A percentile compares a stretch with the other conserved stretches of the same genome.
These are phyloP conservation scores for Debaryomycetaceae sp. DNA, from an alignment of 1,139 yeast genomes.

Conservation along the genomic window DNA sequence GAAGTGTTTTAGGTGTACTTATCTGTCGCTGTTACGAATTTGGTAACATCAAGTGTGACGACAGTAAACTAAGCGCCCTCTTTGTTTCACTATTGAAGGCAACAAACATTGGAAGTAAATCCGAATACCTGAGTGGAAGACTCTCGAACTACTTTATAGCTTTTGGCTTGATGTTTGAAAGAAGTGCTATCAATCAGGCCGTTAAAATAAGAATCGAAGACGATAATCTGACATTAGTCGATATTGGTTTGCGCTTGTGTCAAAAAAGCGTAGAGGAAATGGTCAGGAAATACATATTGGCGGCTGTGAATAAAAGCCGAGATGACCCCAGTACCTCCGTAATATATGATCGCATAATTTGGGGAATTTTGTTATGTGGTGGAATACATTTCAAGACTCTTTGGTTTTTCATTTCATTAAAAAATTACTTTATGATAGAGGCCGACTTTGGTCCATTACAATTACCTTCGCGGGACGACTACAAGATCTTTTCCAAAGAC, in stretches of 20 bases:
- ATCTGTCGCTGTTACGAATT: constrained; percentile 15
- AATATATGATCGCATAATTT: constrained; percentile 34
- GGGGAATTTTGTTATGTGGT: constrained; percentile 42
- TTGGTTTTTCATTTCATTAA: constrained; percentile 37
- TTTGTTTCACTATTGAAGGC: constrained; percentile 8
- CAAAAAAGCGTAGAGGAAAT: constrained; percentile 20
- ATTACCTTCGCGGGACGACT: constrained; percentile 11
- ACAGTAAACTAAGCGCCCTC: constrained; percentile 10
- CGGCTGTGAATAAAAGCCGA: constrained; percentile 19
- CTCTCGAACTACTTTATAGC: constrained; percentile 14
- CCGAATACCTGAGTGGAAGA: constrained; percentile 17
- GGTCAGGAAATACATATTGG: constrained; percentile 30
- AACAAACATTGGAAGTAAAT: constrained; percentile 8
- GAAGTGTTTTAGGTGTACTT: constrained; percentile 12
- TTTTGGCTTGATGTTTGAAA: constrained; percentile 20
- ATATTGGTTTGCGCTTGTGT: constrained; percentile 8
- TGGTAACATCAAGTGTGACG: constrained; percentile 11
- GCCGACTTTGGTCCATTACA: constrained; percentile 23
- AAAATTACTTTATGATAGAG: constrained; percentile 22
- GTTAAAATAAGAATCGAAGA: constrained; percentile 8
- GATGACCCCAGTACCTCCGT: constrained; percentile 36
- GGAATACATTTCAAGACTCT: constrained; percentile 39
- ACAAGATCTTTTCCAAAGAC: constrained; percentile 12
- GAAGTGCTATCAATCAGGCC: constrained; percentile 11
- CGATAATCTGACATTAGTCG: constrained; percentile 1